phyloP scores from a whole-genome alignment of 805 yeast genomes.

The Zygoascus tannicola region DNA sequence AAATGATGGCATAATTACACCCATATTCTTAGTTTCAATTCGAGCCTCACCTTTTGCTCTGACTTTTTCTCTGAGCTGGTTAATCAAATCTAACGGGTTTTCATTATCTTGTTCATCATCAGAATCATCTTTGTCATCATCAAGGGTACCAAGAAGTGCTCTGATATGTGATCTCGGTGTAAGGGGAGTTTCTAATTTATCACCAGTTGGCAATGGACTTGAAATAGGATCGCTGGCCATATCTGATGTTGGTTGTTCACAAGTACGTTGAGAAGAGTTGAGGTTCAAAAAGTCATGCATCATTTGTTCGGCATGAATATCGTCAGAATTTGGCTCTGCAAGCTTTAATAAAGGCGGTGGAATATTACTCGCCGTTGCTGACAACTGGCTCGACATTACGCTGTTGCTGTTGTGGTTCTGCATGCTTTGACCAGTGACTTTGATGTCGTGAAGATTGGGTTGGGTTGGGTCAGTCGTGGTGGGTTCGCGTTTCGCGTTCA shows the following conservation, averaged over 20 bases:
- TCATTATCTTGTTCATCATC: neutral
- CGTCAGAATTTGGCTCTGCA: too few relatives aligned
- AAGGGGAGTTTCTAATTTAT: neutral
- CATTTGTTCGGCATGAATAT: neutral
- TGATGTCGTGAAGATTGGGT: too few relatives aligned
- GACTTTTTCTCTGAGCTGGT: neutral
- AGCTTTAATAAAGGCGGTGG: too few relatives aligned
- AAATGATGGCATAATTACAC: too few relatives aligned
- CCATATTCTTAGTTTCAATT: too few relatives aligned
- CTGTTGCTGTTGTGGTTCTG: too few relatives aligned
- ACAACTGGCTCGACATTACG: too few relatives aligned
- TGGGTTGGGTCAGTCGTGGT: too few relatives aligned
- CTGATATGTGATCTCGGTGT: conserved; percentile 3
- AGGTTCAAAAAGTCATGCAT: neutral
- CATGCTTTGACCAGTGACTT: too few relatives aligned
- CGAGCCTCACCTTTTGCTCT: too few relatives aligned
- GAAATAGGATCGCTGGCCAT: neutral
- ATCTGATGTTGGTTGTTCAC: neutral
- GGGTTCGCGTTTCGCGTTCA: too few relatives aligned
- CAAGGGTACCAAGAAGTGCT: neutral
- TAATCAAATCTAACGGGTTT: neutral
- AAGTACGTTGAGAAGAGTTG: neutral
- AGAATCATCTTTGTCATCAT: neutral
- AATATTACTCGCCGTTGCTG: too few relatives aligned
- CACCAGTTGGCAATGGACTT: neutral